Base-by-base conservation (phyloP, 2,329 filamentous ascomycete genomes). In the Paecilomyces sp. region DNA sequence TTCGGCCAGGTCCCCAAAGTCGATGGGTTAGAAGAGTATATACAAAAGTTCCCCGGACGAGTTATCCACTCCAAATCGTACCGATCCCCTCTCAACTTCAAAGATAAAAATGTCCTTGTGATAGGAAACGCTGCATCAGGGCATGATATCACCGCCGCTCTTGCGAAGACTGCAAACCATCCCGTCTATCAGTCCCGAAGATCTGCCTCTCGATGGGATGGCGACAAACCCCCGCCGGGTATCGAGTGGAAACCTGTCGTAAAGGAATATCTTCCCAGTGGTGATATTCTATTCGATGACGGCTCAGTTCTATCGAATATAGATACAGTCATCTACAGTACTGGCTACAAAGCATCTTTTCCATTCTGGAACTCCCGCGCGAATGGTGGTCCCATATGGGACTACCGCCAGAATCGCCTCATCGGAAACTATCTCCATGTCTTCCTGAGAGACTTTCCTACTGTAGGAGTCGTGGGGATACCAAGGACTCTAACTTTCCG, bases 81-180 rank as follows among this genome's bases (percentile, higher is more conserved):
- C 61, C 77, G 79, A 25, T 73, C 74, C 1, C 74, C 78, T 0
- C 57, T 63, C 1, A 33, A 70, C 0, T 80, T 74, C 60, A 57
- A 67, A 0, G 59, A 59, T 1, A 57, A 84, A 79, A 76, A 72
- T 30, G 79, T 87, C 0, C 76, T 87, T 0, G 77, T 85, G 0
- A 83, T 87, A 0, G 85, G 85, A 3, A 84, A 82, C 1, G 85
- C 82, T 1, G 83, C 86, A 1, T 87, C 84, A 0, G 84, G 81
- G 0, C 80, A 83, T 25, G 85, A 87, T 62, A 84, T 85, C 33
- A 77, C 80, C 1, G 76, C 78, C 57, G 79, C 83, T 56, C 74
- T 84, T 0, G 70, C 77, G 57, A 3, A 72, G 77, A 66, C 70
- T 0, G 78, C 77, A 0, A 61, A 69, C 0, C 70, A 71, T 0